Percentiles rank a stretch among this genome's conserved stretches.
phyloP scores from a whole-genome alignment of 768 basidiomycete genomes.

The Infundibulicybe gibba region DNA sequence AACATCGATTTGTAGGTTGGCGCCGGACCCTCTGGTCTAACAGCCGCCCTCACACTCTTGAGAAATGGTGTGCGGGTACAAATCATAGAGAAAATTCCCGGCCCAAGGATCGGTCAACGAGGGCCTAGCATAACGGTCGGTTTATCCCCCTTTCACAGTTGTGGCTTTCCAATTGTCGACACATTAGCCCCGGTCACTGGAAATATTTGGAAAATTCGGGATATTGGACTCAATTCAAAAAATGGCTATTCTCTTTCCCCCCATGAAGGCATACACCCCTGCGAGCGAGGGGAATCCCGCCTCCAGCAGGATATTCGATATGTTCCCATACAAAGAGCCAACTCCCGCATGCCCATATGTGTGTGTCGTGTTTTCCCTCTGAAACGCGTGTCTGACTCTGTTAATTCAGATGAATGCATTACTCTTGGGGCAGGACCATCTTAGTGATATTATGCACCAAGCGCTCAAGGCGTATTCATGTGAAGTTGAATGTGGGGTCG shows the following conservation, averaged over 20 bases:
- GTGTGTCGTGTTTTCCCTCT: no score
- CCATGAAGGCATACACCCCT: background rate
- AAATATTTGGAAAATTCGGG: slow-evolving; percentile 36
- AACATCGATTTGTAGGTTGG: background rate
- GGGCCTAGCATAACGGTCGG: slow-evolving; percentile 8
- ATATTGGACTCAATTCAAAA: slow-evolving; percentile 11
- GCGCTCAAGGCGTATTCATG: background rate
- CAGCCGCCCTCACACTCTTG: slow-evolving; percentile 10
- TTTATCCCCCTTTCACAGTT: background rate
- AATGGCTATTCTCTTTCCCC: background rate
- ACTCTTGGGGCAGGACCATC: no score
- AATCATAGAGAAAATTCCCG: slow-evolving; percentile 27
- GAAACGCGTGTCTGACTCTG: no score
- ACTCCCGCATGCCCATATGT: background rate
- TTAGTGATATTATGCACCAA: no score
- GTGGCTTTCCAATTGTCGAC: background rate
- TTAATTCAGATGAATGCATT: no score
- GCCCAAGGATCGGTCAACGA: background rate
- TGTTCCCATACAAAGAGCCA: background rate
- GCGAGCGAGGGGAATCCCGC: background rate
- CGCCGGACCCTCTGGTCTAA: slow-evolving; percentile 8
- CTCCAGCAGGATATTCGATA: background rate
- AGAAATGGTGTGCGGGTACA: slow-evolving; percentile 28
- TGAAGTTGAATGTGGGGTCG: background rate
- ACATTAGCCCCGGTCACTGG: slow-evolving; percentile 38